Conservation (phyloP, 805 yeast genomes). For the Metschnikowia cerradonensis region DNA sequence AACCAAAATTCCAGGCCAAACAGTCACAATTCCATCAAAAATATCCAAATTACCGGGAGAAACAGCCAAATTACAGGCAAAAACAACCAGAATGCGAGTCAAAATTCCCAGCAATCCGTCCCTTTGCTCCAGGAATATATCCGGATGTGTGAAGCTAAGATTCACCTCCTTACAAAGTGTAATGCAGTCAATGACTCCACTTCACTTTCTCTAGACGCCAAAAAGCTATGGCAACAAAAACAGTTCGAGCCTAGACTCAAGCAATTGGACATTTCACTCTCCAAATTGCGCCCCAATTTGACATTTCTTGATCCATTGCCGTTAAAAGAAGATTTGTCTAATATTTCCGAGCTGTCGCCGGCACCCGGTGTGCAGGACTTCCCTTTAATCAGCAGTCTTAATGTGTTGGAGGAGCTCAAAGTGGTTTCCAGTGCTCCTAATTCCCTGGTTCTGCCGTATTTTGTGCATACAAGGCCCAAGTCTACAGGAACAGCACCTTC, state of each 20-base stretch:
- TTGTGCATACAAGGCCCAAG: background rate
- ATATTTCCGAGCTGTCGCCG: constrained; percentile 7
- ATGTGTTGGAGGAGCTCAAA: background rate
- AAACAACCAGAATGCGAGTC: background rate
- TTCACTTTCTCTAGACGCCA: constrained; percentile 35
- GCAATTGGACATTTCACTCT: constrained; percentile 15
- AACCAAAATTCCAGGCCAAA: no score
- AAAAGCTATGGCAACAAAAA: constrained; percentile 23
- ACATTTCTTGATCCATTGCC: constrained; percentile 15
- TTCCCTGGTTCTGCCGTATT: background rate
- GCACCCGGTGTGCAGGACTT: background rate
- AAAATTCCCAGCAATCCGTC: background rate
- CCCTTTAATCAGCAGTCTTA: background rate
- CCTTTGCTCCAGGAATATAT: constrained; percentile 21
- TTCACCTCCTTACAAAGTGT: constrained; percentile 26
- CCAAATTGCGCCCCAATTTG: constrained; percentile 10
- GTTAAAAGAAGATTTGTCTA: constrained; percentile 7
- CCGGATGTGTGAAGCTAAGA: constrained; percentile 24
- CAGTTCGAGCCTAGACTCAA: constrained; percentile 25
- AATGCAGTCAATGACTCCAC: constrained; percentile 33
- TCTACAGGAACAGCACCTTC: background rate
- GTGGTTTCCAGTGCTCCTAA: background rate
- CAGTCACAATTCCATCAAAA: no score
- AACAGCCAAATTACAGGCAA: constrained; percentile 3
- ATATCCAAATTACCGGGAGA: no score